Evolutionary conservation across 2,329 filamentous ascomycete species (phyloP), one percentile per base, ranked within the genome.

Genomic region (Sporothrix mexicana): DNA sequence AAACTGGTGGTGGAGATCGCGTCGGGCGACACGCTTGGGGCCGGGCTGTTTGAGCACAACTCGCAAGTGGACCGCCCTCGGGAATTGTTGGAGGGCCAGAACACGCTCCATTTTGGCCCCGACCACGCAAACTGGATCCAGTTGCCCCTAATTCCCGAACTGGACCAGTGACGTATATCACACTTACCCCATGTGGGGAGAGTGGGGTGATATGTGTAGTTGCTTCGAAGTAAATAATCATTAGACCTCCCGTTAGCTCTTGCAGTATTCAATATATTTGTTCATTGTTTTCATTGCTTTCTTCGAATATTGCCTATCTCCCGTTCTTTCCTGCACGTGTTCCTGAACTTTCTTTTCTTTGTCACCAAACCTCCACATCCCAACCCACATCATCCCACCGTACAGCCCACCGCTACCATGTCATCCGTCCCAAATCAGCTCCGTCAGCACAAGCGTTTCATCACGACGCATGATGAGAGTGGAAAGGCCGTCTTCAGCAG

Each of bases 1-100:
- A 84, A 81, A 76, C 76, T 90, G 17, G 82, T 89, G 2, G 84
- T 90, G 57, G 88, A 90, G 51, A 53, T 53, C 51, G 17, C 51
- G n/a, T 53, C 51, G 51, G 51, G 51, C 9, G 51, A 53, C 17
- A 53, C 51, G 51, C 17, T 53, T 9, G 51, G 51, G 15, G 51
- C 51, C 1, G 51, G 51, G 17, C 51, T 53, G 51, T 53, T 53
- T n/a, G 51, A 53, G n/a, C 51, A 53, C 51, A 20, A 20, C 51
- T 53, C 51, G 3, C n/a, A 53, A 8, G 51, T 53, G 51, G 51
- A 53, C 51, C 51, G 51, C 51, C 51, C 51, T 53, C 51, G 51
- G 51, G 51, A 53, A n/a, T 53, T 53, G 4, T 53, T 53, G 51
- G 51, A 53, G 51, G 51, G 51, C 17, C 51, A 53, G 51, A 53